Conservation (phyloP, 306 rosid species). For the Mimosa bimucronata region DNA sequence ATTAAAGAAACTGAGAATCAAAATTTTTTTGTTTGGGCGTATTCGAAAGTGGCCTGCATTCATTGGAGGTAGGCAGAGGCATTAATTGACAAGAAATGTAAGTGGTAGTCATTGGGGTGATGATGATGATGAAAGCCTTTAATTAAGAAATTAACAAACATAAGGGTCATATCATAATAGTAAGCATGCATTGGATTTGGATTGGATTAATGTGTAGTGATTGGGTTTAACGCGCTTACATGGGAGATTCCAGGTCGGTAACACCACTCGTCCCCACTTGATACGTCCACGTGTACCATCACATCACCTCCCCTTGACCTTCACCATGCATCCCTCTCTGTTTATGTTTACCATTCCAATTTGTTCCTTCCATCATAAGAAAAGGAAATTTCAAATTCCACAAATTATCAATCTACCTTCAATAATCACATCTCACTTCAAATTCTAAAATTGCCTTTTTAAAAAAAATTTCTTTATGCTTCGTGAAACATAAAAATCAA, state of each 20-base stretch:
- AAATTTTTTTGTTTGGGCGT: not conserved
- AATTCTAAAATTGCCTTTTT: no score
- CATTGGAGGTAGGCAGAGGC: not conserved
- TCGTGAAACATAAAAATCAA: no score
- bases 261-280: not conserved
- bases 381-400: not conserved
- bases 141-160: not conserved
- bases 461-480: no score
- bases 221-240: not conserved
- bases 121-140: not conserved
- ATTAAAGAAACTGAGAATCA: no score
- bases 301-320: not conserved
- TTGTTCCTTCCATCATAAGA: no score
- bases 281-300: not conserved
- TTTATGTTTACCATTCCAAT: not conserved
- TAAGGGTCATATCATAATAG: no score
- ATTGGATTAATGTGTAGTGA: no score
- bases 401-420: not conserved
- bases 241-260: not conserved
- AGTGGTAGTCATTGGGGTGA: not conserved
- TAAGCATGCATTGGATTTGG: not conserved
- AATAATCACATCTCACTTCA: not conserved
- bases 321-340: not conserved
- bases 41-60: not conserved
- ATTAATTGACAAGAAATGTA: not conserved